Evolutionary conservation across 768 basidiomycete genomes (phyloP).

Genomic region (Termitomyces sp.): DNA sequence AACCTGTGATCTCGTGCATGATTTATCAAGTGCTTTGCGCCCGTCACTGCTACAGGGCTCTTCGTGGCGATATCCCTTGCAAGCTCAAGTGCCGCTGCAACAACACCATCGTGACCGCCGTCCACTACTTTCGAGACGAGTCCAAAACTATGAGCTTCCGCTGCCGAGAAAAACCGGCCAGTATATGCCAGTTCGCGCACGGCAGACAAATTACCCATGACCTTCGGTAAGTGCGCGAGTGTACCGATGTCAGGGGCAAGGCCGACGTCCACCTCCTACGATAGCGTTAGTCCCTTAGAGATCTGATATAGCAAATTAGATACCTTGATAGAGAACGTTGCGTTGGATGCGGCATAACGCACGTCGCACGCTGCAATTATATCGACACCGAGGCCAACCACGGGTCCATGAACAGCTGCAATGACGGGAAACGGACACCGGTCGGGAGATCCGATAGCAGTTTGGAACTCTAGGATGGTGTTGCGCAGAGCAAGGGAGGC

Average conservation of each 20-base stretch:
- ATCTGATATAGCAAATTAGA: constrained; percentile 13
- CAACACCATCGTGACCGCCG: constrained; percentile 63
- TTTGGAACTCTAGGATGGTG: constrained; percentile 58
- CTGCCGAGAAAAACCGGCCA: constrained; percentile 60
- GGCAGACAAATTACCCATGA: constrained; percentile 69
- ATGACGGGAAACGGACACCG: constrained; percentile 77
- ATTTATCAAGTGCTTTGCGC: constrained; percentile 72
- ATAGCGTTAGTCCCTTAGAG: constrained; percentile 35
- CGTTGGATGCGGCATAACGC: constrained; percentile 60
- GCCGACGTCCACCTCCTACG: constrained; percentile 80
- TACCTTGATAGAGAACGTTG: constrained; percentile 71
- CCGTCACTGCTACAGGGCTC: constrained; percentile 72
- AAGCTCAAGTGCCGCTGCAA: constrained; percentile 58
- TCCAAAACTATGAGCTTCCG: constrained; percentile 64
- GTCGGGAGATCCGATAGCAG: constrained; percentile 62
- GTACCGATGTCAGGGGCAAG: constrained; percentile 88
- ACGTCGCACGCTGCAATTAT: constrained; percentile 74
- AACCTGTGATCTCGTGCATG: constrained; percentile 80
- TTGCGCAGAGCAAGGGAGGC: constrained; percentile 42
- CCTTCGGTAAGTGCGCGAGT: constrained; percentile 75
- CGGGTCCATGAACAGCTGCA: constrained; percentile 70
- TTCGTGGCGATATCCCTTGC: constrained; percentile 66
- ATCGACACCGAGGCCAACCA: constrained; percentile 77
- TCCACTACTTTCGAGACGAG: constrained; percentile 68
- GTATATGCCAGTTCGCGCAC: constrained; percentile 75